Percentiles rank a stretch among this genome's conserved stretches.
Evolutionary conservation across 345 rosid species (phyloP).

Genomic region (Clarkia xantiana): DNA sequence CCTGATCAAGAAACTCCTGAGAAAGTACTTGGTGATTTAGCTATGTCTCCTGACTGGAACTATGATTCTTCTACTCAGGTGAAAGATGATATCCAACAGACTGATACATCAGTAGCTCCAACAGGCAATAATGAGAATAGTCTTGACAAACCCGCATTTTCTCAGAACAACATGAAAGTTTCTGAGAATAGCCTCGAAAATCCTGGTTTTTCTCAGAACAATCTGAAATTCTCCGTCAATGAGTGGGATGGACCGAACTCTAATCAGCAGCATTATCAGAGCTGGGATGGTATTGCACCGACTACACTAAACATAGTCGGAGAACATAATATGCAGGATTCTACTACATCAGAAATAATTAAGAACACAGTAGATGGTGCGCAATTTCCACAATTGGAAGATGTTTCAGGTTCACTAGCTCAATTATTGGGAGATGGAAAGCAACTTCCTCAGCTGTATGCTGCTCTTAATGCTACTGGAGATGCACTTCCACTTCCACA

Average conservation of each 20-base stretch:
- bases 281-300: conserved; percentile 11
- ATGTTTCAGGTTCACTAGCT: conserved; percentile 62
- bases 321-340: conserved; percentile 27
- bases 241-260: conserved; percentile 8
- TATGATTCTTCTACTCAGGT: conserved; percentile 24
- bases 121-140: conserved; percentile 5
- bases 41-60: conserved; percentile 88
- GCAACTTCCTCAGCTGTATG: conserved; percentile 52
- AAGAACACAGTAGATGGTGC: conserved; percentile 39
- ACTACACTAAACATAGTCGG: conserved; percentile 21
- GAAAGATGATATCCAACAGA: conserved; percentile 20
- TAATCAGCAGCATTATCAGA: conserved; percentile 13
- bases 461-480: conserved; percentile 26
- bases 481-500: conserved; percentile 11
- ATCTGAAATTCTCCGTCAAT: conserved; percentile 7
- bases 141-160: not conserved
- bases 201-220: conserved; percentile 6
- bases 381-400: conserved; percentile 40
- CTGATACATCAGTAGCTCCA: conserved; percentile 19
- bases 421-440: conserved; percentile 62
- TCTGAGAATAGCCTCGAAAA: conserved; percentile 9
- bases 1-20: conserved; percentile 28
- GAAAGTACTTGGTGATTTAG: conserved; percentile 47
- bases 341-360: conserved; percentile 16
- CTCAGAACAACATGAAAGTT: conserved; percentile 6